These are phyloP conservation scores for Trichophyton equinum DNA, from an alignment of 2,329 filamentous ascomycete species.

Conservation along the genomic window DNA sequence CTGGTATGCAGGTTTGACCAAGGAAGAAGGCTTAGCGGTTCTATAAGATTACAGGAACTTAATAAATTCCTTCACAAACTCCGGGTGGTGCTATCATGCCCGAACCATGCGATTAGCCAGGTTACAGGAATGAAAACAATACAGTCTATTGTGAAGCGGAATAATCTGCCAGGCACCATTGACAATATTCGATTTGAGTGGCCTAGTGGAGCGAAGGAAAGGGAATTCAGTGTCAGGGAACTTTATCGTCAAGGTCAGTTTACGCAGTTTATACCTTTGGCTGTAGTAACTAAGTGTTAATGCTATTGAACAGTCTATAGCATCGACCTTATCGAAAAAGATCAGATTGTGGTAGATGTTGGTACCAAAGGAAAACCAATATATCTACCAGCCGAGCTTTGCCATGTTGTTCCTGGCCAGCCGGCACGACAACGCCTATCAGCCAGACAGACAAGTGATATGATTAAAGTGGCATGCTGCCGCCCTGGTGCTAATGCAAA, in stretches of 20 bases:
- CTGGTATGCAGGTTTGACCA: neutral
- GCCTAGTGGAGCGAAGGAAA: neutral
- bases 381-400: constrained; percentile 56
- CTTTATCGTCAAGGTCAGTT: constrained; percentile 5
- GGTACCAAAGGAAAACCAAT: constrained; percentile 45
- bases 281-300: neutral
- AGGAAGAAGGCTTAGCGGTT: neutral
- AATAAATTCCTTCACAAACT: constrained; percentile 13
- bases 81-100: constrained; percentile 12
- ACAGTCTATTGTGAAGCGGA: constrained; percentile 5
- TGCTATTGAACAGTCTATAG: neutral
- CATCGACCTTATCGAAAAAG: constrained; percentile 7
- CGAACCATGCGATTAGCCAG: constrained; percentile 2
- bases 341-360: constrained; percentile 53
- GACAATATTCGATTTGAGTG: neutral
- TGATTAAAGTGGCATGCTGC: constrained; percentile 63
- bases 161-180: neutral
- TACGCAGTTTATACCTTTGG: neutral
- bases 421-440: constrained; percentile 47
- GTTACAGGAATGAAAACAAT: constrained; percentile 10
- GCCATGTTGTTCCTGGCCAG: constrained; percentile 53
- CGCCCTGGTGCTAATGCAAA: constrained; percentile 52
- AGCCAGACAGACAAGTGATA: constrained; percentile 48
- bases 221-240: neutral
- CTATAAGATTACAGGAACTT: neutral